Base-by-base conservation (phyloP, 1,139 yeast species). In the Candida labiduridarum region DNA sequence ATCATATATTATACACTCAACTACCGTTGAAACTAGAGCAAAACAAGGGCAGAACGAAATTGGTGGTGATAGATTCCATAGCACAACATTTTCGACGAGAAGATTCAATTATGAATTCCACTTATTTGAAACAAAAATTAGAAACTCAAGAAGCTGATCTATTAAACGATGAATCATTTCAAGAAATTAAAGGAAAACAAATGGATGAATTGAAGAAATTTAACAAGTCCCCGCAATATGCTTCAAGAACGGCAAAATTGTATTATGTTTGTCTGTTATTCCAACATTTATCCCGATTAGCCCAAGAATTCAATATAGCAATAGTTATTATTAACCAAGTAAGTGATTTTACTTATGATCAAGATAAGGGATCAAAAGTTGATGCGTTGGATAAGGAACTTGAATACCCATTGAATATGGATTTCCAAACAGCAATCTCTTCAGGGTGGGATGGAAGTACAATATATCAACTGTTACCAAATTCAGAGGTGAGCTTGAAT, bases 1-100 rank as follows among this genome's bases (percentile, higher is more conserved):
- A 89, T 55, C 95, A 88, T 59, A 82, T 89, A 12, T 53, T 91
- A 5, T 78, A 74, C 53, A 85, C 87, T 18, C 96, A 89, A 59
- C 68, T 91, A 4, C 96, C 96, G 0, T 66, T 77, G 1, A 63
- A 83, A 41, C 61, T 85, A 10, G 68, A 74, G 29, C 64, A 76
- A 43, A 70, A 74, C 12, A 57, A 61, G 10, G 65, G 66, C 4
- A 62, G 70, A 2, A 74, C 83, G 2, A 84, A 80, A 42, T 59
- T 87, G 18, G 71, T 91, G 0, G 74, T 89, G 0, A 75, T 91
- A 9, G 97, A 91, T 65, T 87, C 96, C 35, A 83, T 91, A n/a
- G 89, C 96, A 0, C 95, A 90, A 55, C 96, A 89, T 63, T 71
- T 87, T 47, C 70, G 97, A 50, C 83, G 87, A 2, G 95, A 87